Conservation (phyloP, 805 yeast genomes). For the Pichia ethanolica region DNA sequence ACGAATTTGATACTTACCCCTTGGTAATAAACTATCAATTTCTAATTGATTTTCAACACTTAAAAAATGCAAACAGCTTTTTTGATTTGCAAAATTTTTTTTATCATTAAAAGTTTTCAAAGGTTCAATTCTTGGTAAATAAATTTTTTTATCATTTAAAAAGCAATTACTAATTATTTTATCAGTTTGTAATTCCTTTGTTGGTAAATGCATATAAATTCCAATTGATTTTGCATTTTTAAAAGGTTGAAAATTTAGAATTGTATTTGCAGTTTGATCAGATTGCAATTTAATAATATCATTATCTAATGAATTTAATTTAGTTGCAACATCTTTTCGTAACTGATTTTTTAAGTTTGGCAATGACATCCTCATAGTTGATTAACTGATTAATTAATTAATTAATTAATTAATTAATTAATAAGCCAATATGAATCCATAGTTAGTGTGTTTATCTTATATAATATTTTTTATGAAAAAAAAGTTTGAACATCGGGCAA, state of each 20-base stretch:
- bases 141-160: conserved; percentile 40
- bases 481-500: no score
- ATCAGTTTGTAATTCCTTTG: conserved; percentile 58
- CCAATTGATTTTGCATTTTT: conserved; percentile 45
- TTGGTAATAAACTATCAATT: conserved; percentile 46
- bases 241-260: conserved; percentile 26
- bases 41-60: conserved; percentile 35
- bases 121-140: conserved; percentile 42
- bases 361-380: background rate
- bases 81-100: conserved; percentile 23
- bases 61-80: conserved; percentile 50
- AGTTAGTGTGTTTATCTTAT: no score
- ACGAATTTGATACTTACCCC: conserved; percentile 56
- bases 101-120: conserved; percentile 24
- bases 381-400: no score
- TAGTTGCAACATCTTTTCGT: conserved; percentile 3
- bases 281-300: background rate
- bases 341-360: conserved; percentile 1
- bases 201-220: conserved; percentile 70
- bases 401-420: no score
- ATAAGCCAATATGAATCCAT: no score
- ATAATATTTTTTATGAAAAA: no score
- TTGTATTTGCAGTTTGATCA: background rate
- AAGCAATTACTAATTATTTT: conserved; percentile 48
- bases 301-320: background rate